Base-by-base conservation (phyloP, 2,329 filamentous ascomycete species). In the Alternaria novae-zelandiae region DNA sequence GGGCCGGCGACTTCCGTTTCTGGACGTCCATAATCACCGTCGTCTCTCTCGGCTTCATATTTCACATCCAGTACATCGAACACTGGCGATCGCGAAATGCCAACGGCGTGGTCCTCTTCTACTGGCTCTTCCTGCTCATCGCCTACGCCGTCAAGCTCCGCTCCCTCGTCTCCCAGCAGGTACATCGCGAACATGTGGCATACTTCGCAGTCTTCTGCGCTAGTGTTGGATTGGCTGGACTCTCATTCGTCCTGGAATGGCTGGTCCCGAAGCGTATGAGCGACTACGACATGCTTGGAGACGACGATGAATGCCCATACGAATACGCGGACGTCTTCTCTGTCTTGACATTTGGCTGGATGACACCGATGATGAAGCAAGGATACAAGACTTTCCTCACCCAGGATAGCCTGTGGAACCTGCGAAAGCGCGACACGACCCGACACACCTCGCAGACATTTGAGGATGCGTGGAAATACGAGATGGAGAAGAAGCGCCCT, bases 281-380 rank as follows among this genome's bases (percentile, higher is more conserved):
- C 70, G 87, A 85, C 49, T 92, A 92, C 75, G 87, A 91, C 77
- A 88, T 88, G 6, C 79, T 91, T 53, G 89, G 88, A 7, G 88
- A 90, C 63, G 88, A 89, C 44, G 87, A 91, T 69, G 90, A 92
- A 79, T 91, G 89, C 59, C 91, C 91, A 0, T 89, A 92, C 66
- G 94, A 98, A 81, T 97, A 97, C 78, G 94, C 96, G 12, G 94
- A 95, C 64, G 86, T 98, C 56, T 99, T 99, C 82, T 97, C 95
- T 5, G 89, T 92, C 54, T 86, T 99, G 49, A 97, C 95, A 0
- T 99, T 99, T 80, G 90, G 91, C 58, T 99, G 96, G 96, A 97
- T 99, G 95, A 98, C 96, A 0, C 94, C 96, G 0, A 83, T 99
- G 87, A 99, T 99, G 96, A 94, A 90, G 76, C 91, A 91, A 76